Evolutionary conservation across 2,329 filamentous ascomycete genomes (phyloP), one percentile per base, ranked within the genome.

Genomic region (Neonectria hederae): DNA sequence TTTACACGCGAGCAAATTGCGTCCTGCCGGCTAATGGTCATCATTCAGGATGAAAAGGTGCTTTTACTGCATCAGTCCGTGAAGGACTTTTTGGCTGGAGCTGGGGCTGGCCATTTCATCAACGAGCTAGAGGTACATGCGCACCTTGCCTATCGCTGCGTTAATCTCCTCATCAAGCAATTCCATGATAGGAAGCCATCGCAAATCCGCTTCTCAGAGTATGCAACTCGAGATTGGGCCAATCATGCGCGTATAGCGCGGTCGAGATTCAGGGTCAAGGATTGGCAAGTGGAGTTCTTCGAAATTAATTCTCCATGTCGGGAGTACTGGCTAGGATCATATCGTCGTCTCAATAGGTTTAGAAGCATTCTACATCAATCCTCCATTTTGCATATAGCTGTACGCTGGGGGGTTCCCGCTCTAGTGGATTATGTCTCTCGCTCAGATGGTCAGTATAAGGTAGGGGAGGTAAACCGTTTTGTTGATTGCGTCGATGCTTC

Each of bases 51-150:
- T 8, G 54, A 65, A 10, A 63, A 61, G 14, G 62, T 70, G 8
- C 60, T 68, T 7, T 48, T 71, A 11, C 54, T 71, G 5, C 66
- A 70, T 26, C 42, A 68, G 13, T 70, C 64, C 10, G 62, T 69
- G 1, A 68, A 62, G 7, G 69, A 71, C 22, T 71, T 51, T 56
- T 59, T 69, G 28, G 35, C 7, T 30, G 19, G 48, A 11, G 5
- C 38, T 22, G 26, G 17, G 7, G 38, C 10, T 32, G 48, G 13
- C n/a, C 4, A 43, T 35, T 59, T 57, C n/a, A 51, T 57, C 30
- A 26, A 49, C 17, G 30, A 40, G 32, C 43, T 49, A 8, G 43
- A 49, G 4, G 54, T 30, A 40, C 28, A 57, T 51, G 54, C 54
- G 28, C 11, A 40, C 19, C 45, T 57, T 26, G 28, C 45, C 9